Conservation (phyloP, 2,329 filamentous ascomycete species). For the Calonectria pseudoturangicola region DNA sequence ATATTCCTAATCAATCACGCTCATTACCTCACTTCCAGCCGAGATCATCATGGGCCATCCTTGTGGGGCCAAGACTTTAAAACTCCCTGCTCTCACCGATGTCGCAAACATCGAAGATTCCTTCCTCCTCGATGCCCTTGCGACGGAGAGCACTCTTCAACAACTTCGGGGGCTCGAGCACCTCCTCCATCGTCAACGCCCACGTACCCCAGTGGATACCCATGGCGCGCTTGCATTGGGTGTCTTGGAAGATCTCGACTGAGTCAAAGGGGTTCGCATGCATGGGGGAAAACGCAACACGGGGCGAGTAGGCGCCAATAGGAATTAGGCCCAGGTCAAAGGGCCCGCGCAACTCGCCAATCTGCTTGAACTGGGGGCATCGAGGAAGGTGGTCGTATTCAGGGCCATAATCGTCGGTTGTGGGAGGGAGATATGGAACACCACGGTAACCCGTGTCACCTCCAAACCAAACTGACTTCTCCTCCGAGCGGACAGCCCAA, state of each 20-base stretch:
- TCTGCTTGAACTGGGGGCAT: slow-evolving; percentile 90
- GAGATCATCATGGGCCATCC: neutral
- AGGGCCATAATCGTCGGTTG: slow-evolving; percentile 81
- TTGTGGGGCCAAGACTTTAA: slow-evolving; percentile 57
- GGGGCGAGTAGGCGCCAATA: slow-evolving; percentile 90
- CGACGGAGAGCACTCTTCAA: slow-evolving; percentile 82
- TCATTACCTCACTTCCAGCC: neutral
- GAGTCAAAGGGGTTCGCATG: slow-evolving; percentile 92
- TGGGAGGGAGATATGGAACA: slow-evolving; percentile 79
- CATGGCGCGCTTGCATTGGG: slow-evolving; percentile 84
- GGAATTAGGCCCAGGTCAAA: slow-evolving; percentile 95
- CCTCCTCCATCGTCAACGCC: slow-evolving; percentile 89
- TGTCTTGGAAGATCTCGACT: slow-evolving; percentile 92
- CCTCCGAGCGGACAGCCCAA: slow-evolving; percentile 85
- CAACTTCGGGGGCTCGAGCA: slow-evolving; percentile 85
- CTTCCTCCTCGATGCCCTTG: slow-evolving; percentile 80
- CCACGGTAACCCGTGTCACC: slow-evolving; percentile 94
- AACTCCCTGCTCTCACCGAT: slow-evolving; percentile 91
- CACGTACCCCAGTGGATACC: slow-evolving; percentile 96
- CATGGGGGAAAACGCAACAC: slow-evolving; percentile 84
- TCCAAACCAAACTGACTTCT: slow-evolving; percentile 89
- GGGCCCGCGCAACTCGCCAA: slow-evolving; percentile 86
- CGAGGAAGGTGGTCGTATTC: slow-evolving; percentile 80
- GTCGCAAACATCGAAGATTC: slow-evolving; percentile 87
- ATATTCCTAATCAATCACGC: slow-evolving; percentile 12